Percentiles rank a stretch among this genome's conserved stretches.
Conservation (phyloP, 176 grass and related monocot genomes). For the Guadua angustifolia region DNA sequence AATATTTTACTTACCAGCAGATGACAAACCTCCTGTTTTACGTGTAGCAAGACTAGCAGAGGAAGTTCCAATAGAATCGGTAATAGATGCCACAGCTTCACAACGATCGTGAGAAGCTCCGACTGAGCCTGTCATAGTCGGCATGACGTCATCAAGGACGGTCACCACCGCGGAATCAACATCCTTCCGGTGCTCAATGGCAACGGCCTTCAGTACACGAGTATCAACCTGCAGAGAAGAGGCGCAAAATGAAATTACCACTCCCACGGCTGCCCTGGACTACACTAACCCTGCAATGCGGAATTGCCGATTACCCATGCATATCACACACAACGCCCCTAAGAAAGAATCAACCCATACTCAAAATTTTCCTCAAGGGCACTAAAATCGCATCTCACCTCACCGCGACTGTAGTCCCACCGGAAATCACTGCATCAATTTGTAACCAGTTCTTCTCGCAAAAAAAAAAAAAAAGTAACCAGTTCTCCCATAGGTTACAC, state of each 20-base stretch:
- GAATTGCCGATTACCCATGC: neutral
- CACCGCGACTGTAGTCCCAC: neutral
- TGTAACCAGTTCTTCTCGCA: neutral
- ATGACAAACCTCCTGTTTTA: constrained; percentile 39
- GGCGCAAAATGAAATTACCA: neutral
- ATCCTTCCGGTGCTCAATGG: constrained; percentile 50
- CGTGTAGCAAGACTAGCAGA: constrained; percentile 13
- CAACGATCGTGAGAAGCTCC: neutral
- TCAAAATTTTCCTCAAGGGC: neutral
- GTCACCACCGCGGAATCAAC: constrained; percentile 46
- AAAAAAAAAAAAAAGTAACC: neutral
- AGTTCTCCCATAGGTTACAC: neutral
- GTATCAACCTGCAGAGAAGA: constrained; percentile 60
- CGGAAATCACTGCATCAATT: neutral
- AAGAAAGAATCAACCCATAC: neutral
- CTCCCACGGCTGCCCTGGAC: neutral
- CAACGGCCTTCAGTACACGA: constrained; percentile 65
- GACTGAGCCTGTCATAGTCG: constrained; percentile 15
- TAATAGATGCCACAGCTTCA: constrained; percentile 1
- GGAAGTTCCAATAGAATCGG: neutral
- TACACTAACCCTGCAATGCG: neutral
- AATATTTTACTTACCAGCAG: constrained; percentile 36
- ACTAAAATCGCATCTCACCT: constrained; percentile 5
- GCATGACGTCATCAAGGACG: constrained; percentile 58
- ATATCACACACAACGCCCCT: neutral